Evolutionary conservation across 352 stramenopile genomes (phyloP).

Genomic region (Globisporangium alternatum): DNA sequence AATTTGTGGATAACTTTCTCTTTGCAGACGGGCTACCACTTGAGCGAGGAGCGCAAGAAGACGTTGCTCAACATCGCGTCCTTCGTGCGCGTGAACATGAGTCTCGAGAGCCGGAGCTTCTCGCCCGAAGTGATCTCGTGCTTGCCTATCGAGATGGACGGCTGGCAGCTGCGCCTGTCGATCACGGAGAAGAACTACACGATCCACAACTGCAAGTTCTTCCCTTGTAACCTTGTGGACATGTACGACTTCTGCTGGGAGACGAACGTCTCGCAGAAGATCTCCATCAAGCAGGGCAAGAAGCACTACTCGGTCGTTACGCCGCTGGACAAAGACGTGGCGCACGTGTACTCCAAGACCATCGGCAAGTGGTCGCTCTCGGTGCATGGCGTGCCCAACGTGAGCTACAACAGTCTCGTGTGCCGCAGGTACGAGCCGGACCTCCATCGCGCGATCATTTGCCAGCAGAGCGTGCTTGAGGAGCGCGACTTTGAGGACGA

Average conservation of each 20-base stretch:
- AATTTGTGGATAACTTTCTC: background rate
- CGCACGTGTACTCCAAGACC: constrained; percentile 82
- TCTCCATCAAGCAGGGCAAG: constrained; percentile 75
- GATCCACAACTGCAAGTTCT: constrained; percentile 88
- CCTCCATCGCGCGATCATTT: constrained; percentile 68
- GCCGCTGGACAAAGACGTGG: constrained; percentile 64
- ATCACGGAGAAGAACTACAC: constrained; percentile 89
- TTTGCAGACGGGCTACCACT: constrained; percentile 46
- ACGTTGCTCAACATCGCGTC: constrained; percentile 70
- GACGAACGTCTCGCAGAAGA: constrained; percentile 74
- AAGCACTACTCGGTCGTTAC: constrained; percentile 83
- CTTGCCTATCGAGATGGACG: constrained; percentile 85
- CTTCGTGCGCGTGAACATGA: constrained; percentile 82
- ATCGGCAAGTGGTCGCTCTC: constrained; percentile 82
- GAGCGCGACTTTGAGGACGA: constrained; percentile 83
- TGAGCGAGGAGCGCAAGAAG: constrained; percentile 61
- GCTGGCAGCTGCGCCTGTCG: constrained; percentile 77
- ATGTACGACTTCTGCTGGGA: constrained; percentile 88
- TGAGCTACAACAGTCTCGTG: constrained; percentile 86
- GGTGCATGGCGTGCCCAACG: constrained; percentile 78
- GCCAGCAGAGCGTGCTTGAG: constrained; percentile 81
- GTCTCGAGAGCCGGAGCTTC: constrained; percentile 79
- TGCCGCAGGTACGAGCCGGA: constrained; percentile 55
- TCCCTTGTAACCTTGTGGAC: constrained; percentile 69
- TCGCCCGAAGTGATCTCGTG: constrained; percentile 83